Evolutionary conservation across 129 eudicot species (phyloP).

Genomic region (Silybum marianum): DNA sequence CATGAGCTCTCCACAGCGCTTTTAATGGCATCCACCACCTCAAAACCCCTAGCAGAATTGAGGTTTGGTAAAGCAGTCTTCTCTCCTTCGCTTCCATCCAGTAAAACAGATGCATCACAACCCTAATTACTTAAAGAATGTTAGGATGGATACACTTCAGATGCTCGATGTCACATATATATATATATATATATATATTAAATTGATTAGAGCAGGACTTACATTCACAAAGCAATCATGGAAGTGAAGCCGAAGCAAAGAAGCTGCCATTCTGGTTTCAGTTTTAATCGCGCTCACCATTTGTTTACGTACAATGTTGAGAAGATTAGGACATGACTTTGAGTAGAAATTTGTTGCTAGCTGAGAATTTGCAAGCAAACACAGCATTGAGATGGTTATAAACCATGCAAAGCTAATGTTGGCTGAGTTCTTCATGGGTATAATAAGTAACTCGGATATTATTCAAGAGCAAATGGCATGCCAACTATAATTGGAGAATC

Average conservation of each 20-base stretch:
- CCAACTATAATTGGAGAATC: constrained; percentile 18
- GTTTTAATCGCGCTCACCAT: constrained; percentile 28
- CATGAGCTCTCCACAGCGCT: constrained; percentile 71
- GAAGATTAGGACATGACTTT: constrained; percentile 36
- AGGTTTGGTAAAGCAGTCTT: constrained; percentile 61
- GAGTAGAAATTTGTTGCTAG: constrained; percentile 43
- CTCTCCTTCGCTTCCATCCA: constrained; percentile 77
- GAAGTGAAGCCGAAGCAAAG: constrained; percentile 61
- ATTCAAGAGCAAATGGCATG: constrained; percentile 14
- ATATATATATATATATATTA: not conserved
- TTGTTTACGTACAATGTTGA: constrained; percentile 32
- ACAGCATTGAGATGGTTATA: constrained; percentile 38
- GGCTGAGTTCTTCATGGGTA: constrained; percentile 31
- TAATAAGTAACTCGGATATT: not conserved
- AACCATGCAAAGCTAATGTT: constrained; percentile 32
- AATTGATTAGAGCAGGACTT: constrained; percentile 20
- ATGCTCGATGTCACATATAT: not conserved
- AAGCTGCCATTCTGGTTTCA: constrained; percentile 50
- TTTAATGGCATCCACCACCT: constrained; percentile 69
- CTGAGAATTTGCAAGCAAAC: constrained; percentile 43
- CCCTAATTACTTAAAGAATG: constrained; percentile 43
- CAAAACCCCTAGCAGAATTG: constrained; percentile 75
- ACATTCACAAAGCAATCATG: constrained; percentile 71
- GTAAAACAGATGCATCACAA: constrained; percentile 73
- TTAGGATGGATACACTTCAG: not conserved